Evolutionary conservation across 139 green algal species (phyloP), one percentile per base, ranked within the genome.

Genomic region (Eudorina sp.): DNA sequence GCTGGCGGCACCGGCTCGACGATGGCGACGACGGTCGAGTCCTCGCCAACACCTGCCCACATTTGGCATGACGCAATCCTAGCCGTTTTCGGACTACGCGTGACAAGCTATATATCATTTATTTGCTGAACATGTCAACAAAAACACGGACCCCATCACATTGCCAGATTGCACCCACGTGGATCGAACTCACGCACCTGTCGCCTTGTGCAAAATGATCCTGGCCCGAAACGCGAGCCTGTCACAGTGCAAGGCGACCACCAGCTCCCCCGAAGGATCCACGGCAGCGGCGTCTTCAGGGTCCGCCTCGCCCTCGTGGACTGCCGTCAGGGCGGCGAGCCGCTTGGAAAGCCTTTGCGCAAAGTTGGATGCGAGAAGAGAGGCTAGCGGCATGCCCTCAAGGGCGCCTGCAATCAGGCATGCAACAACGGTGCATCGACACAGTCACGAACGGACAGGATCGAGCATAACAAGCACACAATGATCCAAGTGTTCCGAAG

Each of bases 21-120:
- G 5, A 85, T 18, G 5, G 55, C 78, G 4, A 85, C 21, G 25
- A 85, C 43, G 1, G 78, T 85, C 6, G 55, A 58, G 55, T 85
- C 78, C 55, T 85, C 78, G 29, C 78, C 78, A 3, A 85, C 78
- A 16, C 78, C 78, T 85, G 78, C 51, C 25, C 13, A 13, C 48
- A 55, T 55, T 55, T 55, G 48, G 11, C 9, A 21, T 21, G 11
- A 13, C 48, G 48, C 48, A 55, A 55, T 55, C 48, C 48, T 9
- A 21, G 11, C 48, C 48, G 9, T 55, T 21, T 55, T 55, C 48
- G 48, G 48, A 13, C 13, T 55, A 55, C 13, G 48, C 48, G 13
- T 13, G 13, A 13, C 48, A 55, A 55, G 48, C 48, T 55, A 21
- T 55, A 68, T 68, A 68, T 34, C 29, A 68, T 68, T 5, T 68